Percentiles rank a stretch among this genome's conserved stretches.
Conservation (phyloP, 805 yeast species). For the Lachancea waltii region DNA sequence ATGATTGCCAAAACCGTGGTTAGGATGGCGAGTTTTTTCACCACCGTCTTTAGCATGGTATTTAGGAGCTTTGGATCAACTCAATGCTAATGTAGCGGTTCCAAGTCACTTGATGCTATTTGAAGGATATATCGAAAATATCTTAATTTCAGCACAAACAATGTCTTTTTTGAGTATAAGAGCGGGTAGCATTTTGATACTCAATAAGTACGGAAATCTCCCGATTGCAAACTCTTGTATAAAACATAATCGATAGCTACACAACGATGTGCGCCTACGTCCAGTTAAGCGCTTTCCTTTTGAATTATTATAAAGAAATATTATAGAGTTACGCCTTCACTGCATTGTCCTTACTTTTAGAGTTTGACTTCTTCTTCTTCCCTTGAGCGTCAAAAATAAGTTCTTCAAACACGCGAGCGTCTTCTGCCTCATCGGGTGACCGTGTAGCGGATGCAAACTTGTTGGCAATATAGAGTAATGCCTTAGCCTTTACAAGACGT, state of each 20-base stretch:
- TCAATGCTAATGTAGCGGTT: too few species aligned
- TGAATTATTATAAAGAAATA: neutral
- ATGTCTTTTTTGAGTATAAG: too few species aligned
- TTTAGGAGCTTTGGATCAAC: too few species aligned
- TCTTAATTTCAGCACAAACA: too few species aligned
- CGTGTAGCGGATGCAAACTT: slow-evolving; percentile 62
- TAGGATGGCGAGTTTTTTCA: slow-evolving; percentile 21
- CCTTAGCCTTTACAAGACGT: slow-evolving; percentile 72
- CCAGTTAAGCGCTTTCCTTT: too few species aligned
- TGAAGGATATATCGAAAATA: too few species aligned
- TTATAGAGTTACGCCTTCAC: slow-evolving; percentile 3
- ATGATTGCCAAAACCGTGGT: slow-evolving; percentile 35
- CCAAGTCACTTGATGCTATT: too few species aligned
- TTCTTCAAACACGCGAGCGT: slow-evolving; percentile 85
- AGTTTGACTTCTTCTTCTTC: slow-evolving; percentile 39
- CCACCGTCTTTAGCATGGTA: slow-evolving; percentile 9
- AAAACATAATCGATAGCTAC: too few species aligned
- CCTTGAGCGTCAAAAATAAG: slow-evolving; percentile 79
- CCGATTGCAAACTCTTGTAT: too few species aligned
- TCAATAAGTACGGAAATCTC: too few species aligned
- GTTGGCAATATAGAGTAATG: slow-evolving; percentile 63
- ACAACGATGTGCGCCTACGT: too few species aligned
- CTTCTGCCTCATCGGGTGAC: slow-evolving; percentile 85
- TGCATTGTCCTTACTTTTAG: slow-evolving; percentile 3
- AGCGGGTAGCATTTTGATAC: too few species aligned